phyloP scores from a whole-genome alignment of 2,329 filamentous ascomycete species.

The Fusarium gaditjirri region DNA sequence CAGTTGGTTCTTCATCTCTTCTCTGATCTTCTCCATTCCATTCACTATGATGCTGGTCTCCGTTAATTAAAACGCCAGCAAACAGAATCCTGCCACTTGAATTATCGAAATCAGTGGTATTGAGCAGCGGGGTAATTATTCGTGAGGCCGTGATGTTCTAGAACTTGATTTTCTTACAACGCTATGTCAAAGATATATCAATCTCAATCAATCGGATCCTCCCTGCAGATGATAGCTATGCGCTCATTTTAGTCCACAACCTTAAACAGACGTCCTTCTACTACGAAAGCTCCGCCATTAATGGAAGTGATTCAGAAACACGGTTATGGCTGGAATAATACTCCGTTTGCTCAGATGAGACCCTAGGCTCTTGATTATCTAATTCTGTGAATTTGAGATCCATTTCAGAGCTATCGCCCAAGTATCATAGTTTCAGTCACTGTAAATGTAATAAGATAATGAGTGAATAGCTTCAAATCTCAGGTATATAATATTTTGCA shows the following conservation, averaged over 20 bases:
- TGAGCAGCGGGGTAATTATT: not conserved
- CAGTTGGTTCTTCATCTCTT: too few species aligned
- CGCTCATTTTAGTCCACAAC: not conserved
- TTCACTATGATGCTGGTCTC: not conserved
- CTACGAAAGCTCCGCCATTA: not conserved
- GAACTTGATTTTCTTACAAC: too few species aligned
- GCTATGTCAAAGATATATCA: not conserved
- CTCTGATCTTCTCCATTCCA: not conserved
- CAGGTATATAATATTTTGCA: not conserved
- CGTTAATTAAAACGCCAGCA: not conserved
- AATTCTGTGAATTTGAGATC: fast-evolving
- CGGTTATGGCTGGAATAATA: too few species aligned
- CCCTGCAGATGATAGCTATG: too few species aligned
- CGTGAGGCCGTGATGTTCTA: not conserved
- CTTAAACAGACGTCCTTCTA: not conserved
- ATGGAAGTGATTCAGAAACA: too few species aligned
- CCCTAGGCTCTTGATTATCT: fast-evolving
- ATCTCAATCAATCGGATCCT: too few species aligned
- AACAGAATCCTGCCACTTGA: not conserved
- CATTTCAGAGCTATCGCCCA: not conserved
- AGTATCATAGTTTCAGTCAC: fast-evolving
- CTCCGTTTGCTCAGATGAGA: too few species aligned
- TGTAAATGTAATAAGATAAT: fast-evolving
- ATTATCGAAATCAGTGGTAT: fast-evolving
- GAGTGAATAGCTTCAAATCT: not conserved